Evolutionary conservation across 805 yeast genomes (phyloP).

Genomic region (Candida multigemmis): DNA sequence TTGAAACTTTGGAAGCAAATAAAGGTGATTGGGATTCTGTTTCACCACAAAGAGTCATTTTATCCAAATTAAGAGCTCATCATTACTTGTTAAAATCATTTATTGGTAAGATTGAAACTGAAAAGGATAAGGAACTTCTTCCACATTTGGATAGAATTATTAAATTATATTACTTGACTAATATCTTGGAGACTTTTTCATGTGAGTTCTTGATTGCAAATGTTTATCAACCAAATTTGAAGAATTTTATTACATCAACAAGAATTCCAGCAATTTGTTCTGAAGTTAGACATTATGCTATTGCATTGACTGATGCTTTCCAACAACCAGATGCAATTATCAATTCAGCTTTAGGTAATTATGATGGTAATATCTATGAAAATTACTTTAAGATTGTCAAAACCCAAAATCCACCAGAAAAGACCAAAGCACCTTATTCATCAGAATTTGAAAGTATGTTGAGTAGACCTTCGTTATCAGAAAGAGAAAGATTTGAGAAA

Average conservation of each 20-base stretch:
- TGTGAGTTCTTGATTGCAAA: slow-evolving; percentile 63
- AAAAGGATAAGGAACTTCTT: slow-evolving; percentile 23
- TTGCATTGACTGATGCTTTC: slow-evolving; percentile 79
- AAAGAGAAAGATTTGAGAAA: slow-evolving; percentile 23
- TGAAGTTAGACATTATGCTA: slow-evolving; percentile 49
- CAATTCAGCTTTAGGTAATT: slow-evolving; percentile 74
- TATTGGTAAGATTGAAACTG: slow-evolving; percentile 24
- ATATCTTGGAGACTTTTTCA: slow-evolving; percentile 57
- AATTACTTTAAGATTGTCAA: slow-evolving; percentile 58
- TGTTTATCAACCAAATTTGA: slow-evolving; percentile 36
- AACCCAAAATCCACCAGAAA: slow-evolving; percentile 37
- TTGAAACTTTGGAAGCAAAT: slow-evolving; percentile 19
- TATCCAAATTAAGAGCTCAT: slow-evolving; percentile 45
- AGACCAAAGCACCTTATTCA: slow-evolving; percentile 55
- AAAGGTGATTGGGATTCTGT: slow-evolving; percentile 36
- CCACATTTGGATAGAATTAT: slow-evolving; percentile 46
- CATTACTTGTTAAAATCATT: slow-evolving; percentile 36
- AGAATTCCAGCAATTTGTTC: slow-evolving; percentile 18
- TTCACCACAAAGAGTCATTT: slow-evolving; percentile 34
- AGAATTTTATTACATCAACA: slow-evolving; percentile 3
- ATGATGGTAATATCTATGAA: slow-evolving; percentile 76
- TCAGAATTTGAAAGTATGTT: slow-evolving; percentile 24
- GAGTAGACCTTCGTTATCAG: slow-evolving; percentile 21
- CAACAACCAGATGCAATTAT: slow-evolving; percentile 71
- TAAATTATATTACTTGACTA: slow-evolving; percentile 46